Conservation (phyloP, 768 basidiomycete species). For the Mycena epipterygia region DNA sequence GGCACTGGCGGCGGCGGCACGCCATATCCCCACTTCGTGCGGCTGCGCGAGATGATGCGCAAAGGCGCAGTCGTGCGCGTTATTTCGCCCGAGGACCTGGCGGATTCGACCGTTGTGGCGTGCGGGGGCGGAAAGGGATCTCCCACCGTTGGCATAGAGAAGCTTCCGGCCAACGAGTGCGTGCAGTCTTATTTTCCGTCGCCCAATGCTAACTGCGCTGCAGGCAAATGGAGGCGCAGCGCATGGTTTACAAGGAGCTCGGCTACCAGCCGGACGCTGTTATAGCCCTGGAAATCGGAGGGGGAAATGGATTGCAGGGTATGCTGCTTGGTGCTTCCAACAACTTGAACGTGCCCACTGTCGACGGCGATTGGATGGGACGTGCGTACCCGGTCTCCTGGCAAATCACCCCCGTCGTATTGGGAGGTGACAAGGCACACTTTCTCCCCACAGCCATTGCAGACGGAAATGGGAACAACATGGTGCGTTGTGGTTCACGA, state of each 20-base stretch:
- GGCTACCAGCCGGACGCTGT: slow-evolving; percentile 44
- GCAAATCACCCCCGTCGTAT: slow-evolving; percentile 37
- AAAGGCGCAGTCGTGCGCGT: slow-evolving; percentile 56
- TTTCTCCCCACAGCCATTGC: slow-evolving; percentile 51
- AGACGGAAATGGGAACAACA: slow-evolving; percentile 55
- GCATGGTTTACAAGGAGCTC: slow-evolving; percentile 34
- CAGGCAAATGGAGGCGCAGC: slow-evolving; percentile 34
- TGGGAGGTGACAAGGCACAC: slow-evolving; percentile 38
- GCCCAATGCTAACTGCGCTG: not conserved
- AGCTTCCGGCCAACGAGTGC: slow-evolving; percentile 52
- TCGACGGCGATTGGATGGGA: slow-evolving; percentile 56
- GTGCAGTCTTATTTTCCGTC: not conserved
- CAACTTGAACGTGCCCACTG: slow-evolving; percentile 38
- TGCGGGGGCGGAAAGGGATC: slow-evolving; percentile 56
- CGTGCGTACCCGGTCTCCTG: slow-evolving; percentile 58
- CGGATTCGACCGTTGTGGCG: slow-evolving; percentile 53
- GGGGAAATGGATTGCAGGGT: slow-evolving; percentile 55
- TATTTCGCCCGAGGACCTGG: slow-evolving; percentile 53
- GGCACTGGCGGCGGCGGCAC: slow-evolving; percentile 71
- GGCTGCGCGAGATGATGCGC: slow-evolving; percentile 61
- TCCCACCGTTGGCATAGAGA: slow-evolving; percentile 54
- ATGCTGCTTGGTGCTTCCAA: slow-evolving; percentile 25
- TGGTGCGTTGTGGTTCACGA: slow-evolving; percentile 24
- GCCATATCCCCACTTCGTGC: slow-evolving; percentile 60
- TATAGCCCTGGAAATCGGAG: slow-evolving; percentile 53